Base-by-base conservation (phyloP, 176 grass and related monocot species). In the Pharus latifolius region DNA sequence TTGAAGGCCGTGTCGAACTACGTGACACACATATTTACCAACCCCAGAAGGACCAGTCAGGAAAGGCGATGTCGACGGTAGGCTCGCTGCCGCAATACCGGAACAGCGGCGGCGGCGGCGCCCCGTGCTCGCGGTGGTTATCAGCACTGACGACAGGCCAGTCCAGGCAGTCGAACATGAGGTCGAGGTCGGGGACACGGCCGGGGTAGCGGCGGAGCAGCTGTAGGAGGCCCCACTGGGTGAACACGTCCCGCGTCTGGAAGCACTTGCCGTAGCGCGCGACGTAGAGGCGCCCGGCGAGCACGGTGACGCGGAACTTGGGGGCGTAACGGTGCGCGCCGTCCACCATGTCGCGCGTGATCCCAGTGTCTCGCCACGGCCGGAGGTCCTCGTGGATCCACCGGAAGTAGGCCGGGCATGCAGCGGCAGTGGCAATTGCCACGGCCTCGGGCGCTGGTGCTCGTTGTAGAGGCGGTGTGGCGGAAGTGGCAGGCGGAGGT, bases 11-110 rank as follows among this genome's bases (percentile, higher is more conserved):
- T 12, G 4, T 17, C 5, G 0, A 43, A n/a, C 2, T 5, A 28
- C 6, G 24, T 1, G 7, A 19, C 19, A 23, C 6, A n/a, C 16
- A 14, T 79, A 69, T 63, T 81, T 90, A 90, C 87, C 82, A 85
- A 42, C 87, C 82, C 87, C 87, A 90, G 83, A 86, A 86, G 31
- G 83, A 76, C 88, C 79, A 90, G 64, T 90, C 87, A 4, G 87
- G 87, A 74, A 90, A 85, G 3, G 76, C 70, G 43, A 90, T 85
- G 70, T 90, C 87, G 23, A 75, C 44, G 19, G 87, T 82, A 2
- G 44, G 3, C 3, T 90, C 69, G 56, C 80, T 69, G 27, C 78
- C 79, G 74, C 87, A 83, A 63, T 90, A 90, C 1, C 78, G 64
- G 51, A 90, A 86, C 82, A 83, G 31, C 41, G 78, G 78, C 22